Percentiles rank a stretch among this genome's conserved stretches.
These are phyloP conservation scores for Talaromyces verruculosus DNA, from an alignment of 2,329 filamentous ascomycete species.

Conservation along the genomic window DNA sequence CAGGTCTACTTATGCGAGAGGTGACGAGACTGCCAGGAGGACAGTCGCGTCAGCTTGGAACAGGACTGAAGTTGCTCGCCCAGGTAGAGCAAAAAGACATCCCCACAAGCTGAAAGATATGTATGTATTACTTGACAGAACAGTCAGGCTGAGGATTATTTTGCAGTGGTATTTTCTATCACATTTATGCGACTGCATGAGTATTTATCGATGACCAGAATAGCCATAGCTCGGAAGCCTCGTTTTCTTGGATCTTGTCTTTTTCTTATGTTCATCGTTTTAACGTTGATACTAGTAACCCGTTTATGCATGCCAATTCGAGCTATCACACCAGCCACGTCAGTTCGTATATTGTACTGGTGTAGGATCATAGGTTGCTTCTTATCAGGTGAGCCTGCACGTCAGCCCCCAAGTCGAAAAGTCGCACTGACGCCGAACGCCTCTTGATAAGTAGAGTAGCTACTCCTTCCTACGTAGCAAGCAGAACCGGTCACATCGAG, in stretches of 20 bases:
- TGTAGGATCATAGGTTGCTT: slow-evolving; percentile 1
- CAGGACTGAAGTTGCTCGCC: neutral
- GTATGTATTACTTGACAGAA: neutral
- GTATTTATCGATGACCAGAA: neutral
- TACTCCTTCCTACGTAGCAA: neutral
- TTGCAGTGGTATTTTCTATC: neutral
- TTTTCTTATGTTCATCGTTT: neutral
- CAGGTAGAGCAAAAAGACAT: neutral
- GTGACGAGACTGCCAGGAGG: neutral
- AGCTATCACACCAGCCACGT: neutral
- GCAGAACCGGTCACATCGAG: neutral
- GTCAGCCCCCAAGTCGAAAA: neutral
- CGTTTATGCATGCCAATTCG: slow-evolving; percentile 1
- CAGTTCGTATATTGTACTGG: neutral
- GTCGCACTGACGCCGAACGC: slow-evolving; percentile 8
- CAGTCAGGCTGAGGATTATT: neutral
- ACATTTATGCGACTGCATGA: neutral
- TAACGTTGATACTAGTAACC: neutral
- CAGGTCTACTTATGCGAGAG: neutral
- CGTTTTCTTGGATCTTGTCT: neutral
- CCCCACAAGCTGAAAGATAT: neutral
- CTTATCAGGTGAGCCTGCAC: slow-evolving; percentile 1
- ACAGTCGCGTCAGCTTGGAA: neutral
- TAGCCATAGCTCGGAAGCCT: neutral
- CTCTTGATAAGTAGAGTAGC: neutral